Conservation (phyloP, 106 monocot species). For the Dendrobium officinale region DNA sequence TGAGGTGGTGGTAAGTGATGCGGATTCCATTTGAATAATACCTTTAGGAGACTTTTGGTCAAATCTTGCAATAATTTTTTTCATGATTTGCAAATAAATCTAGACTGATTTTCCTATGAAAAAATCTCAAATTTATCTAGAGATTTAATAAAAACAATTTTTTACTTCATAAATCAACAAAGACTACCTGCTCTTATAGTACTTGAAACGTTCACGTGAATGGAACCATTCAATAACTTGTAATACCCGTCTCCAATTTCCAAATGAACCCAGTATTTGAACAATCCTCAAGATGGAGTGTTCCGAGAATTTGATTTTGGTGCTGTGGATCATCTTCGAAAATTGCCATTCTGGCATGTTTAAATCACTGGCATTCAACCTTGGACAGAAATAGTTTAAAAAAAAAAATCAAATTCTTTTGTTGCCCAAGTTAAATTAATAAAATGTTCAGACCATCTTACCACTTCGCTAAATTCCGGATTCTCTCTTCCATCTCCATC, state of each 20-base stretch:
- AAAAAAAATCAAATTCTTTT: not conserved
- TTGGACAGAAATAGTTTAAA: slow-evolving; percentile 14
- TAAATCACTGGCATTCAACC: slow-evolving; percentile 85
- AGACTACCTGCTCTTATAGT: slow-evolving; percentile 84
- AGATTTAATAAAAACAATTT: not conserved
- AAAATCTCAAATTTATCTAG: not conserved
- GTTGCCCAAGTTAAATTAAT: not conserved
- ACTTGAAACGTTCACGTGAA: slow-evolving; percentile 64
- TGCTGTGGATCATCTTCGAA: slow-evolving; percentile 76
- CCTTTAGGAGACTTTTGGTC: too few relatives aligned
- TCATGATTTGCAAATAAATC: too few relatives aligned
- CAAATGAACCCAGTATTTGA: slow-evolving; percentile 72
- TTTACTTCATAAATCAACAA: not conserved
- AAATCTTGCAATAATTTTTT: too few relatives aligned
- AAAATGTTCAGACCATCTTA: slow-evolving; percentile 16
- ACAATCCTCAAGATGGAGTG: slow-evolving; percentile 85
- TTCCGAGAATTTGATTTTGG: slow-evolving; percentile 84
- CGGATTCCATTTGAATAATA: too few relatives aligned
- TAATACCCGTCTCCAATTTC: slow-evolving; percentile 81
- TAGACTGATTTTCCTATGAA: too few relatives aligned
- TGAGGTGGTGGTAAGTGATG: too few relatives aligned
- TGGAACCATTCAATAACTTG: slow-evolving; percentile 99
- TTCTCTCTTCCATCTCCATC: slow-evolving; percentile 90
- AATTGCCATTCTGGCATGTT: slow-evolving; percentile 93
- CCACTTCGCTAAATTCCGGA: slow-evolving; percentile 74